phyloP scores from a whole-genome alignment of 805 yeast genomes.

The Spathaspora hagerdaliae region DNA sequence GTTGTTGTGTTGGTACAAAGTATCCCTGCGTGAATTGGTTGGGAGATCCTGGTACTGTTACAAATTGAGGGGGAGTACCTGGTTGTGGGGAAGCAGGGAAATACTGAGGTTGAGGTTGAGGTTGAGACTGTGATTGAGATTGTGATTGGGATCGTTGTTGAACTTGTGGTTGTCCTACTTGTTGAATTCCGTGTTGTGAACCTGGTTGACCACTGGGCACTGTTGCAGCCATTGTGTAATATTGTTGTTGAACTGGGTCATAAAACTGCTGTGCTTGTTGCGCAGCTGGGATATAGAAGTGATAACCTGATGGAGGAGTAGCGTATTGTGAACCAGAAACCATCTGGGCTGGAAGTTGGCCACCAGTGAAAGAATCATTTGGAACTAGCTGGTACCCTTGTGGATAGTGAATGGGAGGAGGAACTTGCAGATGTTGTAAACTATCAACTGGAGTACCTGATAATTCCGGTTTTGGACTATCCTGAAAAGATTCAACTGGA shows the following conservation, averaged over 20 bases:
- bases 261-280: conserved; percentile 38
- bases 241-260: conserved; percentile 43
- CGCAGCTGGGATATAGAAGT: conserved; percentile 13
- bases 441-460: neutral
- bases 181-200: neutral
- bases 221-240: conserved; percentile 35
- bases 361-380: neutral
- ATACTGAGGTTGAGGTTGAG: conserved; percentile 16
- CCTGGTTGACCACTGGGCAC: conserved; percentile 26
- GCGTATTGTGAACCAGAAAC: conserved; percentile 2
- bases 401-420: neutral
- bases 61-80: conserved; percentile 7
- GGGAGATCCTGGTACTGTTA: neutral
- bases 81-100: conserved; percentile 9
- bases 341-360: neutral
- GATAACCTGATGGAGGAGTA: conserved; percentile 8
- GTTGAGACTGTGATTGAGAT: conserved; percentile 13
- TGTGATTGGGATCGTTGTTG: conserved; percentile 32
- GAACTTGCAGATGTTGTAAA: conserved; percentile 1
- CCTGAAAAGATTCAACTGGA: conserved; percentile 26
- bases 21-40: neutral
- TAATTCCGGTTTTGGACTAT: neutral
- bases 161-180: conserved; percentile 17
- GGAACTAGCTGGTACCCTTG: neutral
- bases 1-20: conserved; percentile 7